A percentile compares a stretch with the other conserved stretches of the same genome.
phyloP scores from a whole-genome alignment of 768 basidiomycete species.

The Paxillus involutus region DNA sequence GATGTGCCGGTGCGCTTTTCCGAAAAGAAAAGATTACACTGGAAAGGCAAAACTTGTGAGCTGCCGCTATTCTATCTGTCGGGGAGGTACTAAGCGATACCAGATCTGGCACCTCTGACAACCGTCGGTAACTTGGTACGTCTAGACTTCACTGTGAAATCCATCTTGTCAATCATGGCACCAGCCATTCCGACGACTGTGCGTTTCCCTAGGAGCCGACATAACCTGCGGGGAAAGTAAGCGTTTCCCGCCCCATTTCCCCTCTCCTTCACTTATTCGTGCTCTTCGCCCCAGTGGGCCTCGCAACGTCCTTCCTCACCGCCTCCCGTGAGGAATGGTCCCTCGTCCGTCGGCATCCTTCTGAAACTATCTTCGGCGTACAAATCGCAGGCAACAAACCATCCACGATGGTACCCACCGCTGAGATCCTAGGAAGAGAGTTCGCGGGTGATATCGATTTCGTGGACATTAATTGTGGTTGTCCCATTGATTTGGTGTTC shows the following conservation, averaged over 20 bases:
- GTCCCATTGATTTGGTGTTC: conserved; percentile 96
- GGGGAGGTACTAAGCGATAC: conserved; percentile 30
- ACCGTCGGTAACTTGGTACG: conserved; percentile 91
- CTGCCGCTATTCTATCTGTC: not conserved
- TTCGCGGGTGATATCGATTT: conserved; percentile 74
- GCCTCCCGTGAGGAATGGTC: conserved; percentile 97
- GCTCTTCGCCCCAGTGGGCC: conserved; percentile 67
- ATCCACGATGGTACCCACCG: conserved; percentile 69
- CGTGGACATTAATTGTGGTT: conserved; percentile 94
- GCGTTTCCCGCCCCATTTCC: conserved; percentile 13
- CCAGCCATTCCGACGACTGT: conserved; percentile 91
- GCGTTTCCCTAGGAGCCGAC: conserved; percentile 83
- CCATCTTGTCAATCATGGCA: not conserved
- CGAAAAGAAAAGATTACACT: conserved; percentile 88
- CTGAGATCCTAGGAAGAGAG: conserved; percentile 77
- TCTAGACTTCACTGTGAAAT: not conserved
- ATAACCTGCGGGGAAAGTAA: conserved; percentile 94
- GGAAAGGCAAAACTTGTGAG: conserved; percentile 85
- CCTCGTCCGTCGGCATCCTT: conserved; percentile 83
- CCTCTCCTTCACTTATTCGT: not conserved
- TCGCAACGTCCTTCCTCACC: conserved; percentile 84
- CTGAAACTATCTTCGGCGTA: conserved; percentile 84
- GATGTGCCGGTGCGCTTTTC: conserved; percentile 69
- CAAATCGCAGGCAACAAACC: conserved; percentile 93
- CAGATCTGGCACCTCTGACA: conserved; percentile 77